These are phyloP conservation scores for Collybiopsis confluens DNA, from an alignment of 768 basidiomycete genomes.

Conservation along the genomic window DNA sequence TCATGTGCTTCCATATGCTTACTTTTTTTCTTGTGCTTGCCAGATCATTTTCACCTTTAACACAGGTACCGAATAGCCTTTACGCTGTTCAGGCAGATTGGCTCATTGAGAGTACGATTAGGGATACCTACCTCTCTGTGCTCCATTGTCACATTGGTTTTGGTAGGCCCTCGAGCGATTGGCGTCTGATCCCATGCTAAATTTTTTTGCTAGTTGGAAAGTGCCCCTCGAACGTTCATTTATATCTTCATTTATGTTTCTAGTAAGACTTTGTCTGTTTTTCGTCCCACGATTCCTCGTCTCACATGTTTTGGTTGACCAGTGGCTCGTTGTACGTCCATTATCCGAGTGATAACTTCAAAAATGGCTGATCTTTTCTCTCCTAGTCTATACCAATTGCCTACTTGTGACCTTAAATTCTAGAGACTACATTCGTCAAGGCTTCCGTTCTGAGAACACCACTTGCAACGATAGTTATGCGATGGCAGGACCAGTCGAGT, in stretches of 20 bases:
- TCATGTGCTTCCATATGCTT: no score
- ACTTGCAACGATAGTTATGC: not conserved
- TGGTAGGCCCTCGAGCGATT: not conserved
- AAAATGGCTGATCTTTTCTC: no score
- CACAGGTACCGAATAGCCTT: no score
- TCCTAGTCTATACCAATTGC: slow-evolving; percentile 9
- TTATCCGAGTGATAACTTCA: no score
- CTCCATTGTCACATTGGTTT: slow-evolving; percentile 3
- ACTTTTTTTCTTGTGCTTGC: not conserved
- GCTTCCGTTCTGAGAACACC: not conserved
- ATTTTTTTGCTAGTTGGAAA: not conserved
- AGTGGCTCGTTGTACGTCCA: no score
- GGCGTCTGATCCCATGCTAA: not conserved
- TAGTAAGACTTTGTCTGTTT: not conserved
- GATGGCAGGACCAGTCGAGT: not conserved
- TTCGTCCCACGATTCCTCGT: not conserved
- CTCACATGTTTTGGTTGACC: not conserved
- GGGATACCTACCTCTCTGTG: slow-evolving; percentile 7
- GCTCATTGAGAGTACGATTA: no score
- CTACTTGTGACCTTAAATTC: slow-evolving; percentile 7
- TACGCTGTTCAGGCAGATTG: no score
- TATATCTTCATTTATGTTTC: slow-evolving; percentile 8
- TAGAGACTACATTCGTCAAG: slow-evolving; percentile 8
- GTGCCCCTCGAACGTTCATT: slow-evolving; percentile 5
- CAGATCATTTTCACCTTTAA: slow-evolving; percentile 11